These are phyloP conservation scores for Phanerochaete sordida DNA, from an alignment of 768 basidiomycete species.

Conservation along the genomic window DNA sequence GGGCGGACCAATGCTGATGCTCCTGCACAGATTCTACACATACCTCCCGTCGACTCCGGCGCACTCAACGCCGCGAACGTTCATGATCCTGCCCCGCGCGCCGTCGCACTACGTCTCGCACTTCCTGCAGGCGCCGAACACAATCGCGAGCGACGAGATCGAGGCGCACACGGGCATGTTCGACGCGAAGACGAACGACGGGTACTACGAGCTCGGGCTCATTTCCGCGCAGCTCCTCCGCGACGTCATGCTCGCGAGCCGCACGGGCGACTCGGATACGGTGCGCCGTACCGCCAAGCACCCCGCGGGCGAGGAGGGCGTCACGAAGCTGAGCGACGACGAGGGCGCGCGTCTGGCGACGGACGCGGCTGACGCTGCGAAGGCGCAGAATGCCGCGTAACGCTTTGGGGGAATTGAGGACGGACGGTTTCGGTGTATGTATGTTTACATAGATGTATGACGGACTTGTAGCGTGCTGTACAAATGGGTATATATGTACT, in stretches of 20 bases:
- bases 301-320: constrained; percentile 8
- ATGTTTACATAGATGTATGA: background rate
- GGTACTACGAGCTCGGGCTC: constrained; percentile 85
- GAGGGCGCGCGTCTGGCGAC: constrained; percentile 6
- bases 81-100: constrained; percentile 68
- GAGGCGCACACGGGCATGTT: constrained; percentile 92
- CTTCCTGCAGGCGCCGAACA: constrained; percentile 67
- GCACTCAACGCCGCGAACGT: constrained; percentile 60
- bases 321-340: constrained; percentile 6
- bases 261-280: constrained; percentile 4
- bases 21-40: constrained; percentile 67
- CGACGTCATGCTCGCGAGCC: constrained; percentile 41
- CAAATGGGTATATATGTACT: constrained; percentile 1
- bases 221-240: constrained; percentile 58
- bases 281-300: constrained; percentile 4
- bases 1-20: background rate
- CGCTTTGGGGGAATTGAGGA: background rate
- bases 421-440: background rate
- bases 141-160: constrained; percentile 68
- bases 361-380: background rate
- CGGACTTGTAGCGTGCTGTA: constrained; percentile 13
- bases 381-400: background rate
- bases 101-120: constrained; percentile 41
- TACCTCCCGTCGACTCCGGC: constrained; percentile 70
- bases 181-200: constrained; percentile 74